Base-by-base conservation (phyloP, 768 basidiomycete species). In the Termitomyces sp. region DNA sequence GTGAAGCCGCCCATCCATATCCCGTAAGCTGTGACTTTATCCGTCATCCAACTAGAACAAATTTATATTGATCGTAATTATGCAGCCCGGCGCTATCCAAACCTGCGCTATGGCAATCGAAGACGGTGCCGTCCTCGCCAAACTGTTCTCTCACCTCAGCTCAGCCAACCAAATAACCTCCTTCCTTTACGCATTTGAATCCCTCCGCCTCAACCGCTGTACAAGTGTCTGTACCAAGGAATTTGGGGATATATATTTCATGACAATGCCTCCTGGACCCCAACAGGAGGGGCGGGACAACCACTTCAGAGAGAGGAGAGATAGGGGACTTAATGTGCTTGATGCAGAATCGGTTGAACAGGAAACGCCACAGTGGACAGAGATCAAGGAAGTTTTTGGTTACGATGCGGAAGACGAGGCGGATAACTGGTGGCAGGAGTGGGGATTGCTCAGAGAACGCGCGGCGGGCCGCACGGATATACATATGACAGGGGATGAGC, bases 321-420 rank as follows among this genome's bases (percentile, higher is more conserved):
- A 72, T 39, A 64, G 61, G 13, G 70, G 70, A 12, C 47, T 63
- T 13, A 63, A 61, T 20, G 58, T 64, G 1, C 65, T 68, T 12
- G 48, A 55, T 20, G 55, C 46, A 7, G 71, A 80, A 60, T 85
- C 83, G 77, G 70, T 72, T 22, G 74, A 76, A 9, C 60, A 65
- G 29, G 59, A 62, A 52, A 52, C 59, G 12, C 61, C 50, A 8
- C 72, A 80, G 59, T 84, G 83, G 78, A 71, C 73, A 22, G 74
- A 76, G 53, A 71, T 81, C 44, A 77, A 76, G 55, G 73, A 74
- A 24, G 61, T 81, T 27, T 84, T 81, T 60, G 74, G 74, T 12
- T 84, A 84, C 61, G 79, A 83, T 58, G 79, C 81, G 20, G 79
- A 80, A 61, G 82, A 85, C 32, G 79, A 80, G 31, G 83, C 81